Evolutionary conservation across 768 basidiomycete genomes (phyloP).

Genomic region (Cystobasidium tubakii): DNA sequence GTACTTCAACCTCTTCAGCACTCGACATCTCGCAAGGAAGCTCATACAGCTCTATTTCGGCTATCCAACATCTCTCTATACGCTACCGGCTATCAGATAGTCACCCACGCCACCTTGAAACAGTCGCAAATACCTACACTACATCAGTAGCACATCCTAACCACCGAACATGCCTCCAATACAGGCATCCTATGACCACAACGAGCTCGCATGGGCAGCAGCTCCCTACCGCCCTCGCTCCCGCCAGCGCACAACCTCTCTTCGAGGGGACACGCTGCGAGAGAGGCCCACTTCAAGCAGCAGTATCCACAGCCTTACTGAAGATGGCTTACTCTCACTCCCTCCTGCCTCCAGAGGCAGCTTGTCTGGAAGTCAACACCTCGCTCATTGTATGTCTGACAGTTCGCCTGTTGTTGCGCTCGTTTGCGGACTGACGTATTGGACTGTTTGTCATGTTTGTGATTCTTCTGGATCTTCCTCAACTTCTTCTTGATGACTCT

Average conservation of each 20-base stretch:
- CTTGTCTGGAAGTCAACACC: conserved; percentile 12
- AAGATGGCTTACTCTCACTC: background rate
- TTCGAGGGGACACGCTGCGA: background rate
- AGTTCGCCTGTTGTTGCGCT: background rate
- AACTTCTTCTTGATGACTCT: no score
- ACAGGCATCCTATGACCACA: conserved; percentile 10
- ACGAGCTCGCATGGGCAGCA: background rate
- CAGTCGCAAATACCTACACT: background rate
- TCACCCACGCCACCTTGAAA: background rate
- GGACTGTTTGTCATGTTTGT: background rate
- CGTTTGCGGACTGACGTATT: background rate
- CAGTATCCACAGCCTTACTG: background rate
- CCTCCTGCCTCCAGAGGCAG: background rate
- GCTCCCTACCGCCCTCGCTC: conserved; percentile 14
- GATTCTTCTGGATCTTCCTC: background rate
- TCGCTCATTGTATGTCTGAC: background rate
- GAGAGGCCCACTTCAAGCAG: background rate
- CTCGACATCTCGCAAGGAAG: background rate
- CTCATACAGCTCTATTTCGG: background rate
- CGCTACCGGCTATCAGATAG: background rate
- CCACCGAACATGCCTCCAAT: conserved; percentile 33
- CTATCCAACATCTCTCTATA: no score
- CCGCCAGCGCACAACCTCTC: conserved; percentile 11
- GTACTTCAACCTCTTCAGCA: background rate
- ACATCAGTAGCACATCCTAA: background rate